Evolutionary conservation across 768 basidiomycete genomes (phyloP), one percentile per base, ranked within the genome.

Genomic region (Phaffia tasmanica): DNA sequence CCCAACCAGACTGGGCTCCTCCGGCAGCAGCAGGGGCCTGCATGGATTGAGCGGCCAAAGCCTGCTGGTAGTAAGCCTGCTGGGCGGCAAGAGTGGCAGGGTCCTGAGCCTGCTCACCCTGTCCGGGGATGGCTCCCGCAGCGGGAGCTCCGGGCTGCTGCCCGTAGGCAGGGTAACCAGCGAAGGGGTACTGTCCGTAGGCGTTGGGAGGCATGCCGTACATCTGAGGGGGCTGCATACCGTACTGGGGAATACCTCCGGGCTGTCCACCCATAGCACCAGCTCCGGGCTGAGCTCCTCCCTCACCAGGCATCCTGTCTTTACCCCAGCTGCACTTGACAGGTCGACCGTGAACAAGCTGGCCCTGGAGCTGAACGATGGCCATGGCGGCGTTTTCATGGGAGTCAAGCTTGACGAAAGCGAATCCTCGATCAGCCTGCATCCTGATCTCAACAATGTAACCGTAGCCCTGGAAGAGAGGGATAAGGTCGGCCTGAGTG

Each of bases 251-350:
- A n/a, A 69, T 69, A 21, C 62, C 57, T 58, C 67, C 67, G 1
- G 67, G 67, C 67, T 69, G 67, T 27, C 67, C 62, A 50, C 66
- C 66, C 60, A 62, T 63, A 25, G 58, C 65, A 30, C 66, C 66
- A 30, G 53, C 53, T 57, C 66, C 66, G 48, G 66, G 61, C 60
- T 67, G 60, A 25, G 48, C 57, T 18, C 67, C 49, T 42, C 63
- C 66, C 16, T 54, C 50, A 21, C 59, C 61, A 35, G 59, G 60
- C 55, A 57, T 48, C 55, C 66, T 83, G 76, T 97, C 94, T 78
- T 97, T 98, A 65, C 95, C 95, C 95, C 95, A 99, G 73, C 89
- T 91, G 77, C 90, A 94, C 79, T 97, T 98, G 81, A 98, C 90
- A 9, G 93, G 91, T 49, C 95, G 80, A 57, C 94, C 94, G 71